Base-by-base conservation (phyloP, 257 asterid species). In the Agastache rugosa region DNA sequence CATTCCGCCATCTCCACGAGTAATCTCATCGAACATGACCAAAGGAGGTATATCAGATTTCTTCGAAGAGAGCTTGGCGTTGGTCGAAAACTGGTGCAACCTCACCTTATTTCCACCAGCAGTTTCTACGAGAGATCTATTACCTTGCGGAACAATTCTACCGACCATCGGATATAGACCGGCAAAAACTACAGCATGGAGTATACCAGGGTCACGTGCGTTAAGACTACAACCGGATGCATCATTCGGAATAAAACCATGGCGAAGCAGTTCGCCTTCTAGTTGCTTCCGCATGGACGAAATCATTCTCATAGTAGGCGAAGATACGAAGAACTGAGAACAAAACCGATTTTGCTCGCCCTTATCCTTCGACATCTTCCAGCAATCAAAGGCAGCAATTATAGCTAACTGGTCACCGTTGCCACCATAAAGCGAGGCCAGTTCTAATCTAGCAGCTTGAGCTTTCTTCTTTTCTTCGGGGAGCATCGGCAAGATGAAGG, bases 151-250 rank as follows among this genome's bases (percentile, higher is more conserved):
- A 77, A 90, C 75, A 69, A 90, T 68, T 83, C 88, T 89, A 78
- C 98, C 99, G 2, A 92, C 86, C 91, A 79, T 90, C 11, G 97
- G 98, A 83, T 94, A 94, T 63, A 94, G 81, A 66, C 98, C 98
- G 4, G 96, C 82, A 48, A 88, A 82, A 73, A 94, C 80, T 17
- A 94, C 93, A 50, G 96, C 85, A 20, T 89, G 93, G 44, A 94
- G 82, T 62, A 92, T 89, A 45, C 99, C 99, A 0, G 97, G 96
- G 65, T 92, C 87, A 22, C 70, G 93, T 9, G 93, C 86, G 37
- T 94, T 92, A 29, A 85, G 76, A 80, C 91, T 92, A 77, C 90
- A 90, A 17, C 23, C 60, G 55, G 90, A 83, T 20, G 78, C 82
- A 82, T 85, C 82, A 73, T 75, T 77, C 6, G 88, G 89, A 25